A percentile compares a stretch with the other conserved stretches of the same genome.
These are phyloP conservation scores for Massariosphaeria phaeospora DNA, from an alignment of 495 filamentous ascomycete species.

Conservation along the genomic window DNA sequence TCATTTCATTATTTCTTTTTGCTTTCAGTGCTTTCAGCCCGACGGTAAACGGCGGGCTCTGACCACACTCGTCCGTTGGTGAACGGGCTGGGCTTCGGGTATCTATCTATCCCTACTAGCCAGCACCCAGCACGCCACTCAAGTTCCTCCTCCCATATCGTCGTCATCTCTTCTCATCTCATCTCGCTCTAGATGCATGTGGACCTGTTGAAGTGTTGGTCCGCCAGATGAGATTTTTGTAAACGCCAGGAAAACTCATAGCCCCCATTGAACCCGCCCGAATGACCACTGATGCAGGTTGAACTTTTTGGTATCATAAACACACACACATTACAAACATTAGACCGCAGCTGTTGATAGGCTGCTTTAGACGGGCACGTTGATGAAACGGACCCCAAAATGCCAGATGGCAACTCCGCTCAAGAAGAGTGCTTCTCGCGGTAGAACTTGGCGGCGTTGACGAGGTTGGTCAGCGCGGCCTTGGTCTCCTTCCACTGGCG, in stretches of 20 bases:
- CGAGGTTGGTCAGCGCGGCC: constrained; percentile 85
- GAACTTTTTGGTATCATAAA: constrained; percentile 45
- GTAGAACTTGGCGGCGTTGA: constrained; percentile 93
- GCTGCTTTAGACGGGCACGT: constrained; percentile 19
- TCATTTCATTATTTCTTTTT: constrained; percentile 20
- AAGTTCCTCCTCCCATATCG: background rate
- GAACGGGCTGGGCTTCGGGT: too few species aligned
- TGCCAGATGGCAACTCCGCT: constrained; percentile 4
- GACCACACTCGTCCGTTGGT: background rate
- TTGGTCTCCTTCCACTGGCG: constrained; percentile 95
- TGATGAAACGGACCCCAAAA: constrained; percentile 9
- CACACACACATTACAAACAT: constrained; percentile 26
- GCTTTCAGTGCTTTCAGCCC: background rate
- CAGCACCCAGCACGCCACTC: background rate
- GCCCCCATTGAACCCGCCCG: constrained; percentile 2
- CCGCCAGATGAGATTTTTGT: constrained; percentile 1
- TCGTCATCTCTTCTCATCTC: background rate
- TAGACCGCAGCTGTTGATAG: constrained; percentile 32
- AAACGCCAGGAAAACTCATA: constrained; percentile 14
- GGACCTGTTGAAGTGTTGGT: constrained; percentile 15
- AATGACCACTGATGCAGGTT: constrained; percentile 40
- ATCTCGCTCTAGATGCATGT: background rate
- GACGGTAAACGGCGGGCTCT: background rate
- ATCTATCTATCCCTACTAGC: background rate
- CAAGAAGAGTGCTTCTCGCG: constrained; percentile 66